Evolutionary conservation across 2,329 filamentous ascomycete species (phyloP), one percentile per base, ranked within the genome.

Genomic region (Penicillium sp.): DNA sequence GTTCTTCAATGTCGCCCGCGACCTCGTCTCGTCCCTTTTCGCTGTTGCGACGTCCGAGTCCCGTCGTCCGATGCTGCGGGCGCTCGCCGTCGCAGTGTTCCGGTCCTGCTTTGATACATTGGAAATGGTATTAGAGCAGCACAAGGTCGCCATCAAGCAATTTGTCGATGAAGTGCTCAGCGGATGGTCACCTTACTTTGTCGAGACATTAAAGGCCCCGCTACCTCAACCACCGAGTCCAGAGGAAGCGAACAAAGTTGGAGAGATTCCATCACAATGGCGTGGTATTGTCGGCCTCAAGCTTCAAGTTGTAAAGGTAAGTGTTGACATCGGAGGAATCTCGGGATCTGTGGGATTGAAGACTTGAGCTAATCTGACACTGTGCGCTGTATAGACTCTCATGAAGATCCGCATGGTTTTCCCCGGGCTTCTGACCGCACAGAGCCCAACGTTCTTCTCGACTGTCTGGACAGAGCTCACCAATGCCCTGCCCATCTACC

Each of bases 91-190:
- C 43, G 91, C 90, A 42, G 91, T 97, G 59, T 96, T 98, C 82
- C 86, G 92, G 58, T 88, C 88, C 51, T 96, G 92, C 77, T 96
- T 99, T 75, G 92, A 98, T 73, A 91, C 95, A 58, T 86, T 99
- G 79, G 92, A 98, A 78, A 96, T 97, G 86, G 90, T 98, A 66
- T 90, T 96, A 82, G 93, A 96, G 67, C 91, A 96, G 67, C 91
- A 98, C 77, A 90, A 91, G 70, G 84, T 85, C 59, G 91, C 91
- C 57, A 92, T 98, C 62, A 95, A 91, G 76, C 84, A 83, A 1
- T 99, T 99, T 74, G 92, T 94, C 55, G 91, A 96, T 62, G 90
- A 96, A 71, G 87, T 92, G 0, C 83, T 98, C 51, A 84, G 83
- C 67, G 85, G 86, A 53, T 99, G 95, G 95, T 88, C 91, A 63